Conservation (phyloP, 1,139 yeast species). For the Yamadazyma pseudoaaseri region DNA sequence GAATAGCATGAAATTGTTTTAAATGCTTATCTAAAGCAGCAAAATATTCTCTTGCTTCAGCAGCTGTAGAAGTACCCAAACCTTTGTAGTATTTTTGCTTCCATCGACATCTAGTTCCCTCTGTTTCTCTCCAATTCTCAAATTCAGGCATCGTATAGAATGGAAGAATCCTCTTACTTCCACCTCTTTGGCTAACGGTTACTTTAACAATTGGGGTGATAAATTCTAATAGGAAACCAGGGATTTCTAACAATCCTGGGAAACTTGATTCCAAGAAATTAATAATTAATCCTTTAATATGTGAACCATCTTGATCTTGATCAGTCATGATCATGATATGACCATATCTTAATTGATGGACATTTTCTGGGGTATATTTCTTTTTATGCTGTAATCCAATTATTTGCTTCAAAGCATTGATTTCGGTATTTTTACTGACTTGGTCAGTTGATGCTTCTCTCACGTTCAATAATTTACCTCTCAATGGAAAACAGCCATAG, state of each 20-base stretch:
- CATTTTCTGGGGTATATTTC: slow-evolving; percentile 59
- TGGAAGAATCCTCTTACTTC: slow-evolving; percentile 53
- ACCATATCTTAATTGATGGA: slow-evolving; percentile 83
- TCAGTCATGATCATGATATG: slow-evolving; percentile 99
- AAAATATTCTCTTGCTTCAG: slow-evolving; percentile 88
- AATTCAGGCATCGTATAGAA: slow-evolving; percentile 97
- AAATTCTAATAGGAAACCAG: slow-evolving; percentile 90
- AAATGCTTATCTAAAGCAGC: slow-evolving; percentile 81
- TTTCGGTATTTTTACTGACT: slow-evolving; percentile 87
- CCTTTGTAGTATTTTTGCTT: slow-evolving; percentile 96
- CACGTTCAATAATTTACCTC: slow-evolving; percentile 93
- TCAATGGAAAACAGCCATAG: slow-evolving; percentile 92
- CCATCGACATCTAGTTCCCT: slow-evolving; percentile 78
- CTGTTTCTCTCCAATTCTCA: slow-evolving; percentile 88
- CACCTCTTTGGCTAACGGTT: slow-evolving; percentile 65
- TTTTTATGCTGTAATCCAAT: slow-evolving; percentile 95
- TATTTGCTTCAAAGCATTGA: slow-evolving; percentile 91
- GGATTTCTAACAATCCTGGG: slow-evolving; percentile 88
- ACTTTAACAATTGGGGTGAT: slow-evolving; percentile 97
- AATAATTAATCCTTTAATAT: slow-evolving; percentile 92
- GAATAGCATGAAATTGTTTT: slow-evolving; percentile 80
- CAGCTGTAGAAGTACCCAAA: slow-evolving; percentile 87
- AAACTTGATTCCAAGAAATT: slow-evolving; percentile 91
- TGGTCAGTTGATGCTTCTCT: slow-evolving; percentile 96
- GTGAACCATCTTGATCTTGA: slow-evolving; percentile 99